Evolutionary conservation across 768 basidiomycete species (phyloP).

Genomic region (Suillus subalutaceus): DNA sequence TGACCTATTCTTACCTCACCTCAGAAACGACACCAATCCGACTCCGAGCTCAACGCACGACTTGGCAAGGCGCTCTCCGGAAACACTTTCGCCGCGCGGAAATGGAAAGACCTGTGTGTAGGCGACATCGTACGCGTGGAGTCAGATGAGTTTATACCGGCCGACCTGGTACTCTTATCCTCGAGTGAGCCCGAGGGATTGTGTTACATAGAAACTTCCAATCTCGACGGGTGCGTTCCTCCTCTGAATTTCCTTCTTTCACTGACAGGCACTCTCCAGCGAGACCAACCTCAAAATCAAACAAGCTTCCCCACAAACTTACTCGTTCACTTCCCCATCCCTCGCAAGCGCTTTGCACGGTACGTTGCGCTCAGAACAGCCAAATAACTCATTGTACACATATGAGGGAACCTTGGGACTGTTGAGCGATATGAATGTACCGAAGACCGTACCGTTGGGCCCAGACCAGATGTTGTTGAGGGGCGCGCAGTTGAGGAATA

Average conservation of each 20-base stretch:
- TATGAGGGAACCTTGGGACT: conserved; percentile 85
- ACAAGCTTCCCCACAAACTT: conserved; percentile 85
- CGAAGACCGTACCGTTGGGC: conserved; percentile 86
- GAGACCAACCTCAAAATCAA: conserved; percentile 99
- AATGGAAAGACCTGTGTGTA: conserved; percentile 89
- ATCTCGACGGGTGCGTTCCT: conserved; percentile 84
- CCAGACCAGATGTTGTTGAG: conserved; percentile 94
- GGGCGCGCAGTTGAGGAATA: conserved; percentile 95
- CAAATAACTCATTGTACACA: conserved; percentile 97
- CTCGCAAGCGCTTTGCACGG: conserved; percentile 77
- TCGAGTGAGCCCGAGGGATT: conserved; percentile 96
- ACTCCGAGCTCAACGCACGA: conserved; percentile 87
- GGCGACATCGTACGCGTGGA: conserved; percentile 93
- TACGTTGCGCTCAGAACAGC: conserved; percentile 90
- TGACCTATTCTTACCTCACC: conserved; percentile 18
- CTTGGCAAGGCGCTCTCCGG: conserved; percentile 74
- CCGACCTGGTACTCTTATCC: conserved; percentile 85
- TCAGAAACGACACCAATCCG: conserved; percentile 96
- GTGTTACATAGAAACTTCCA: conserved; percentile 97
- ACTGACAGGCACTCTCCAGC: conserved; percentile 39
- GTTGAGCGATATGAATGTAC: conserved; percentile 52
- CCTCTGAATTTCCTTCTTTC: background rate
- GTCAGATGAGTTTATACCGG: conserved; percentile 93
- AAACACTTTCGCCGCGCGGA: conserved; percentile 67
- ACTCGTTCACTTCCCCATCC: conserved; percentile 74